Percentiles rank a stretch among this genome's conserved stretches.
These are phyloP conservation scores for Euphorbia lathyris DNA, from an alignment of 345 rosid genomes.

Conservation along the genomic window DNA sequence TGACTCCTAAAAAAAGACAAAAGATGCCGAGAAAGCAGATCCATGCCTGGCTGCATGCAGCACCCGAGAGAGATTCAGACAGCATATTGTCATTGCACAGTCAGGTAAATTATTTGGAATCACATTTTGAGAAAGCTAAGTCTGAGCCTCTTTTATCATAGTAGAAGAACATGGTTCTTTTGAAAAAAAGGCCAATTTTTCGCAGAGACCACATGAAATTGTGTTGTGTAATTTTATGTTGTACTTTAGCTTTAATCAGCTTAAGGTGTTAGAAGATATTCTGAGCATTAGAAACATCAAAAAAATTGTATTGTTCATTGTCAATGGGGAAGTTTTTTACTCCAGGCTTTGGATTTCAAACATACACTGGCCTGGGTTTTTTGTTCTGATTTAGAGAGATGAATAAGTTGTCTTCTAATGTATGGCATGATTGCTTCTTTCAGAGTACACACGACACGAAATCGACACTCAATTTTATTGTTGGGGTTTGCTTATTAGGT, in stretches of 20 bases:
- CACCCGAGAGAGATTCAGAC: slow-evolving; percentile 45
- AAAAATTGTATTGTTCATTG: neutral
- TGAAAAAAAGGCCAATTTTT: slow-evolving; percentile 21
- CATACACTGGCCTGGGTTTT: neutral
- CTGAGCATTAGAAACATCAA: neutral
- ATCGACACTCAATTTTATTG: too few species aligned
- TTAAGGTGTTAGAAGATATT: slow-evolving; percentile 11
- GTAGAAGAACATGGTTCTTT: neutral
- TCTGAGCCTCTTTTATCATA: slow-evolving; percentile 20
- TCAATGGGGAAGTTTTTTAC: neutral
- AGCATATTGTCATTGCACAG: slow-evolving; percentile 54
- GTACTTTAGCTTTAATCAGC: slow-evolving; percentile 5
- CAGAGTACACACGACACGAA: too few species aligned
- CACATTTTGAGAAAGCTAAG: slow-evolving; percentile 21
- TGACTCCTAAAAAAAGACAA: slow-evolving; percentile 12
- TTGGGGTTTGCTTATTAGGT: too few species aligned
- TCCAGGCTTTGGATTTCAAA: neutral
- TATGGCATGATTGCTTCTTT: neutral
- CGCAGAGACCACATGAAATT: slow-evolving; percentile 15
- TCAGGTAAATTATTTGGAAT: slow-evolving; percentile 23
- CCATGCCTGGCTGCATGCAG: slow-evolving; percentile 30
- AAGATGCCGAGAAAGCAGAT: slow-evolving; percentile 21
- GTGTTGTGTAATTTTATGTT: slow-evolving; percentile 2
- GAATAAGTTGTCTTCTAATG: neutral
- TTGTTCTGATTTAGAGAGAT: neutral